These are phyloP conservation scores for Cercospora berteroae DNA, from an alignment of 2,329 filamentous ascomycete genomes.

Conservation along the genomic window DNA sequence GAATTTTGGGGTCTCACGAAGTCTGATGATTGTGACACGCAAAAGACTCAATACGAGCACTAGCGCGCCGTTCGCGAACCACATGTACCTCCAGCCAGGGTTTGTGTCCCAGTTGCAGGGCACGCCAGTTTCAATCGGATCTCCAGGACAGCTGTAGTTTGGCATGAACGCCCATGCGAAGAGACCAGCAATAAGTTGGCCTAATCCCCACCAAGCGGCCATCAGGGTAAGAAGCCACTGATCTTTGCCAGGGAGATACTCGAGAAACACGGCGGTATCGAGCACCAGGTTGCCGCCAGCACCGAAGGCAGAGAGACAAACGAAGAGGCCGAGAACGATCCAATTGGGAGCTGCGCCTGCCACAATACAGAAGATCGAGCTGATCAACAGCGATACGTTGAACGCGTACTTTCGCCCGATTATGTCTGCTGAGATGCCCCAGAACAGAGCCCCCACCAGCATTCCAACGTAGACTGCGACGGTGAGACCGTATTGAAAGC, in stretches of 20 bases:
- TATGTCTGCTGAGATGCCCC: slow-evolving; percentile 66
- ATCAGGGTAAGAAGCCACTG: slow-evolving; percentile 66
- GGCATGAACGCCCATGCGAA: slow-evolving; percentile 56
- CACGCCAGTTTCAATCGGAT: slow-evolving; percentile 40
- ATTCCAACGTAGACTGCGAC: slow-evolving; percentile 60
- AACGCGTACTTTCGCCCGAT: slow-evolving; percentile 68
- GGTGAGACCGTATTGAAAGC: slow-evolving; percentile 56
- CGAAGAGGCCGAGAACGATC: slow-evolving; percentile 62
- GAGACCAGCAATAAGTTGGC: slow-evolving; percentile 53
- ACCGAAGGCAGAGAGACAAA: slow-evolving; percentile 63
- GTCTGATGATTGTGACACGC: slow-evolving; percentile 54
- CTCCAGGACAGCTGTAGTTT: slow-evolving; percentile 48
- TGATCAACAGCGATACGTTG: slow-evolving; percentile 64
- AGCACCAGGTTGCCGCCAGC: slow-evolving; percentile 63
- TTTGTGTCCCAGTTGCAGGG: slow-evolving; percentile 54
- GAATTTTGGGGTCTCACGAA: slow-evolving; percentile 59
- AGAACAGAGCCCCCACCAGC: slow-evolving; percentile 61
- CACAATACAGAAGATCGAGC: slow-evolving; percentile 60
- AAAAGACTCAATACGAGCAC: slow-evolving; percentile 55
- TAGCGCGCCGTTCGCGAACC: slow-evolving; percentile 53
- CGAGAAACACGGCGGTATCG: slow-evolving; percentile 60
- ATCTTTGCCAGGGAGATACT: slow-evolving; percentile 56
- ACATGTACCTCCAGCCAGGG: slow-evolving; percentile 58
- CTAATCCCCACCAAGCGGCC: slow-evolving; percentile 57
- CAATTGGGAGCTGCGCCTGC: slow-evolving; percentile 68